Base-by-base conservation (phyloP, 495 filamentous ascomycete genomes). In the Penicillium pancosmium region DNA sequence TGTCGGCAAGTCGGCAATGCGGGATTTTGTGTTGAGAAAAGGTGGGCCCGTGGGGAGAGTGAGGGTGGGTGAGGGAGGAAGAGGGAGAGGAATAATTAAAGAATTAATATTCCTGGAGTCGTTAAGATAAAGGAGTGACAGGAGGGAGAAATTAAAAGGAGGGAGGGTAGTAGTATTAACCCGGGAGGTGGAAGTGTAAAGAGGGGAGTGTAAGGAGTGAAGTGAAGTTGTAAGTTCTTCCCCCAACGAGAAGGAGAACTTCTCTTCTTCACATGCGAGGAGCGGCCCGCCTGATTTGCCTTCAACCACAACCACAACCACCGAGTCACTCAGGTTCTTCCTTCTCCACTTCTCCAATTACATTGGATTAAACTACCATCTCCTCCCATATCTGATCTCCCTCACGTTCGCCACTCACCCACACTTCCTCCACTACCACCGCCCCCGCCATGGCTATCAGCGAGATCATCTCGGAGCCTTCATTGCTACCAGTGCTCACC, bases 401-500 rank as follows among this genome's bases (percentile, higher is more conserved):
- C 34, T 40, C 19, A 49, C 34, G 11, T 40, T 31, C 41, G 15
- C 13, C 41, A 44, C n/a, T 8, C 41, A 43, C 40, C 6, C 12
- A 43, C 11, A 41, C n/a, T 18, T 16, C 6, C 12, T 4, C 15
- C 40, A 13, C 12, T 5, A 43, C n/a, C 13, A 51, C 41, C 48
- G 52, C 49, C 16, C 38, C 61, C 59, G 61, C 57, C 33, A 84
- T 85, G 81, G 71, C 78, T 46, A 76, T 78, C 59, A 75, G 84
- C 67, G 79, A 84, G 36, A 82, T 88, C 64, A 84, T 94, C 60
- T 85, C 84, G 31, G 89, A 95, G 68, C 77, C 86, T 13, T 80
- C 83, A 43, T 84, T 96, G 19, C 73, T 79, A 49, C 80, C 86
- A n/a, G 91, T 91, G 55, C 80, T 96, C 34, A 78, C 86, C 25